These are phyloP conservation scores for Taphrina deformans DNA, from an alignment of 1,139 yeast species.

Conservation along the genomic window DNA sequence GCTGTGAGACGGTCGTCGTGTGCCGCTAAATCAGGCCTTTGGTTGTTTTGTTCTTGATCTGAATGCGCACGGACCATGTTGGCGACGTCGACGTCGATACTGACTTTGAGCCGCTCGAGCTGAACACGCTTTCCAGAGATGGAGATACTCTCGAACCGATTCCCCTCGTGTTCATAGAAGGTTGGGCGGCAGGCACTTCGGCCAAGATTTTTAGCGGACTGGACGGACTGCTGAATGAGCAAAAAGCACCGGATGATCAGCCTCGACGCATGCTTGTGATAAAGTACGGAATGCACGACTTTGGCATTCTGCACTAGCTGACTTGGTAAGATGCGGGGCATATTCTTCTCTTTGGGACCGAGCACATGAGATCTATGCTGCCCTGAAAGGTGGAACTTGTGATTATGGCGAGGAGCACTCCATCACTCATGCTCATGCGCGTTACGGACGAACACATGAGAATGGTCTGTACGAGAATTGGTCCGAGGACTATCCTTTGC, in stretches of 20 bases:
- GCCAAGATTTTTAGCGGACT: slow-evolving; percentile 31
- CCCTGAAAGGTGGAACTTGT: slow-evolving; percentile 28
- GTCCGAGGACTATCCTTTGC: slow-evolving; percentile 27
- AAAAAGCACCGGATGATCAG: background rate
- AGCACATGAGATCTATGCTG: slow-evolving; percentile 26
- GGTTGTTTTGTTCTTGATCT: background rate
- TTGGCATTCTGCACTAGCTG: background rate
- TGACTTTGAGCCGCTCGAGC: slow-evolving; percentile 1
- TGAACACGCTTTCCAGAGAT: background rate
- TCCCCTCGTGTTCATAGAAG: slow-evolving; percentile 30
- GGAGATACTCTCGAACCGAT: slow-evolving; percentile 13
- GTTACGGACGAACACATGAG: slow-evolving; percentile 19
- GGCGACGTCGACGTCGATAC: no score
- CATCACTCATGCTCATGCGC: slow-evolving; percentile 15
- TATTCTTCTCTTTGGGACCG: slow-evolving; percentile 29
- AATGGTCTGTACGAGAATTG: slow-evolving; percentile 22
- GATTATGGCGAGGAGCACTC: slow-evolving; percentile 27
- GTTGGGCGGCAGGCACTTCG: slow-evolving; percentile 31
- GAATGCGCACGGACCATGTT: background rate
- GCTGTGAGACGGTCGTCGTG: no score
- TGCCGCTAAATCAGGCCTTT: background rate
- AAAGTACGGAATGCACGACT: background rate
- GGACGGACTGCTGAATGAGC: slow-evolving; percentile 14
- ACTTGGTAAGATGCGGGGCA: slow-evolving; percentile 16
- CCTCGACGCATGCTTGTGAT: slow-evolving; percentile 23